phyloP scores from a whole-genome alignment of 202 grass and related monocot genomes.

The Dendrocalamus latiflorus region DNA sequence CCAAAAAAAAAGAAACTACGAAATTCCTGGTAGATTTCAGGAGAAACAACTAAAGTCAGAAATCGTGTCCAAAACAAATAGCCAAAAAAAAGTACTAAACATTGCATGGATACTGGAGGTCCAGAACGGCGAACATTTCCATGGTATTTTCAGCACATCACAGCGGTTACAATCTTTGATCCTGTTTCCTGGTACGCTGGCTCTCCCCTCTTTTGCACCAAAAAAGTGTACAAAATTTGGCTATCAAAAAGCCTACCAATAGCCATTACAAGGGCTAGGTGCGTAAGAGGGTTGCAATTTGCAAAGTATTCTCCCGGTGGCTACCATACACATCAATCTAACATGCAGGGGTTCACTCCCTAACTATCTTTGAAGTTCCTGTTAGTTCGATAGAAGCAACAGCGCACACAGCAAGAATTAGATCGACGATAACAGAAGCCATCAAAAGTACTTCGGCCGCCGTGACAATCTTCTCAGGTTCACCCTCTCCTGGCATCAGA shows the following conservation, averaged over 20 bases:
- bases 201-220: conserved; percentile 8
- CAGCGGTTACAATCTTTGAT: not conserved
- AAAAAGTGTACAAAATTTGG: conserved; percentile 20
- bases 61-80: not conserved
- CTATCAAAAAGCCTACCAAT: not conserved
- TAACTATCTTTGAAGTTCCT: not conserved
- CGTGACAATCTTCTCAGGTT: conserved; percentile 54
- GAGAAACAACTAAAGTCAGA: too few species aligned
- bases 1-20: too few species aligned
- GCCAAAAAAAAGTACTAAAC: too few species aligned
- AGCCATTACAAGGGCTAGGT: not conserved
- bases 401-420: not conserved
- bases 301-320: too few species aligned
- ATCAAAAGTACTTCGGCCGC: conserved; percentile 44
- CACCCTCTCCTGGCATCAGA: conserved; percentile 43
- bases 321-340: too few species aligned
- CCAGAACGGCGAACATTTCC: not conserved
- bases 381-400: not conserved
- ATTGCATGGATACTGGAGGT: too few species aligned
- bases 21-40: too few species aligned
- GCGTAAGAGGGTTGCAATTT: not conserved
- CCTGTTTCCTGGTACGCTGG: not conserved
- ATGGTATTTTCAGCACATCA: not conserved
- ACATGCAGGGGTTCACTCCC: not conserved
- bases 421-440: not conserved